Evolutionary conservation across 345 rosid genomes (phyloP), one percentile per base, ranked within the genome.

Genomic region (Eucalyptus curtisii): DNA sequence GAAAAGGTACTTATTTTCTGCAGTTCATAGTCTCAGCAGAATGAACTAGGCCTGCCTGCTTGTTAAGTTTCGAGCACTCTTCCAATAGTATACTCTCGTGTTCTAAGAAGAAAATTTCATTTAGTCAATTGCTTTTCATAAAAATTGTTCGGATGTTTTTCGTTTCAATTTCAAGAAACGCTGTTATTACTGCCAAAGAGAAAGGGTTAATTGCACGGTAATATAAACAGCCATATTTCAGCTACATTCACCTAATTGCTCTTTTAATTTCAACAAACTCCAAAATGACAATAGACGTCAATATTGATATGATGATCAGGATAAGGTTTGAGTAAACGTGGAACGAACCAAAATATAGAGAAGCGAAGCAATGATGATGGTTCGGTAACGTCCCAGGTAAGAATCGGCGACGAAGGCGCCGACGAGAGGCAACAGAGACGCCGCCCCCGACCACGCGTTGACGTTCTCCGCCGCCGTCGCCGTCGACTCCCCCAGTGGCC

Each of bases 401-500:
- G 93, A 80, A 59, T 93, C 95, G 15, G 95, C 93, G 86, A 93
- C 49, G 88, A 93, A 91, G 80, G 92, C 95, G 14, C 95, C 95
- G 85, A 93, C 89, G 16, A 93, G 86, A 17, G 95, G 93, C 10
- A 92, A 91, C 88, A 93, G 59, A 87, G 92, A 89, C 7, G 94
- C 88, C 40, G 91, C 90, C 76, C 95, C 95, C 20, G 47, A 76
- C 91, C 91, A 90, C 19, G 86, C 88, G 57, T 90, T 90, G 22
- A 90, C 91, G 42, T 90, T 90, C 86, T 76, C 91, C 15, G 91
- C 91, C 44, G 91, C 91, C 49, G 76, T 44, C 24, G 89, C 89
- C 61, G 91, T 90, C 31, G 91, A 88, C 91, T 88, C 89, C 20
- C 88, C 89, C 37, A 90, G 88, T 37, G 88, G 89, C 22, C 89